Percentiles rank a stretch among this genome's conserved stretches.
Conservation (phyloP, 345 rosid genomes). For the Lumnitzera littorea region DNA sequence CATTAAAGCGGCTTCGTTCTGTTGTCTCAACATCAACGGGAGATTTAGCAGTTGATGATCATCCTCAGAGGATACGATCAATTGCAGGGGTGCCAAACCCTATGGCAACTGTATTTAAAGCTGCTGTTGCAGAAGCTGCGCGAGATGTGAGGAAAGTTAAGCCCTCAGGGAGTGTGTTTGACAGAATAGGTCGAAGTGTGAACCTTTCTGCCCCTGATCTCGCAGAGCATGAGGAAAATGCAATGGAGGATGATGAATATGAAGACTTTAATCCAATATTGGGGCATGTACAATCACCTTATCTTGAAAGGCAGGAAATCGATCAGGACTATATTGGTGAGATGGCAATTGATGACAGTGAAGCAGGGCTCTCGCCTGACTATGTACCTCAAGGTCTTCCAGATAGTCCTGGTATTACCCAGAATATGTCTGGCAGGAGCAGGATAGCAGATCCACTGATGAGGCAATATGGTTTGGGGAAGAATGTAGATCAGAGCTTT, state of each 20-base stretch:
- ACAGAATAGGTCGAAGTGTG: constrained; percentile 62
- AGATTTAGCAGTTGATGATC: constrained; percentile 31
- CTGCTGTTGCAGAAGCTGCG: constrained; percentile 78
- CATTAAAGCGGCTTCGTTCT: constrained; percentile 78
- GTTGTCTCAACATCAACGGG: constrained; percentile 60
- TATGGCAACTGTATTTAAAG: constrained; percentile 71
- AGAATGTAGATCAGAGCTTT: constrained; percentile 25
- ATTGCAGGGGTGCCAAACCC: constrained; percentile 66
- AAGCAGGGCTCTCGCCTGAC: constrained; percentile 34
- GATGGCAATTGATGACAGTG: constrained; percentile 28
- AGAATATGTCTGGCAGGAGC: constrained; percentile 26
- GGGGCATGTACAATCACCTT: constrained; percentile 15
- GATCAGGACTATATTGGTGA: constrained; percentile 27
- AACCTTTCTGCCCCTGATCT: constrained; percentile 22
- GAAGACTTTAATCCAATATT: constrained; percentile 24
- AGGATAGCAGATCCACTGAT: constrained; percentile 30
- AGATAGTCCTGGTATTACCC: constrained; percentile 5
- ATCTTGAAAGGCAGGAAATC: constrained; percentile 34
- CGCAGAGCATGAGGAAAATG: constrained; percentile 24
- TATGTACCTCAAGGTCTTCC: constrained; percentile 24
- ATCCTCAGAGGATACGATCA: constrained; percentile 50
- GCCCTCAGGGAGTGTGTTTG: constrained; percentile 78
- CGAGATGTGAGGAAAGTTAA: constrained; percentile 59
- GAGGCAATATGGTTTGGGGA: constrained; percentile 31
- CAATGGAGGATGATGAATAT: constrained; percentile 38